phyloP scores from a whole-genome alignment of 202 grass and related monocot genomes.

The Saccharum hybrid region DNA sequence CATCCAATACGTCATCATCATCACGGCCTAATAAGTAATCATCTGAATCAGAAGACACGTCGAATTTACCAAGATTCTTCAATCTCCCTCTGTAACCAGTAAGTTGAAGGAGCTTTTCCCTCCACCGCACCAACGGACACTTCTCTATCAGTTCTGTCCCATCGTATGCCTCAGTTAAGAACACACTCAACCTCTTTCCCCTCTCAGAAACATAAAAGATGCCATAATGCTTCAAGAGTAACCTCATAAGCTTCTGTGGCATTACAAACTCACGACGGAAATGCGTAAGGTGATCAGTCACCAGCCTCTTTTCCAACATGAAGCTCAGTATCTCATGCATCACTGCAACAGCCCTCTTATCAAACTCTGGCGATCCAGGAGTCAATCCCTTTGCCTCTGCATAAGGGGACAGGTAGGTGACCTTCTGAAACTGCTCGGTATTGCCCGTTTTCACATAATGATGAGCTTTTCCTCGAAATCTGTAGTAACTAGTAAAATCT shows the following conservation, averaged over 20 bases:
- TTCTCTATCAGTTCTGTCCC: slow-evolving; percentile 70
- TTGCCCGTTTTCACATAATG: slow-evolving; percentile 59
- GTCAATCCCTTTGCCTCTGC: slow-evolving; percentile 60
- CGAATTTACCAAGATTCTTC: slow-evolving; percentile 57
- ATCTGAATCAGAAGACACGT: slow-evolving; percentile 50
- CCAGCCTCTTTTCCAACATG: slow-evolving; percentile 84
- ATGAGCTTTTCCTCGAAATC: slow-evolving; percentile 55
- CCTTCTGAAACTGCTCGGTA: slow-evolving; percentile 67
- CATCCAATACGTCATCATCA: slow-evolving; percentile 45
- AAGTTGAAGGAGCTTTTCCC: slow-evolving; percentile 77
- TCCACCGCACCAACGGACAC: slow-evolving; percentile 68
- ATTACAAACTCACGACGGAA: slow-evolving; percentile 87
- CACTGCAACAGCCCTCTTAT: slow-evolving; percentile 82
- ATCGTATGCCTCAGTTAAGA: slow-evolving; percentile 80
- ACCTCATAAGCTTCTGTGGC: slow-evolving; percentile 90
- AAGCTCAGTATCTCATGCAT: slow-evolving; percentile 89
- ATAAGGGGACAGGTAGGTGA: slow-evolving; percentile 75
- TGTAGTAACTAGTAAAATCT: slow-evolving; percentile 61
- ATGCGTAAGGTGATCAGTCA: slow-evolving; percentile 79
- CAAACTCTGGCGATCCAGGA: slow-evolving; percentile 72
- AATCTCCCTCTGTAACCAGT: slow-evolving; percentile 70
- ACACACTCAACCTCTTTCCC: slow-evolving; percentile 72
- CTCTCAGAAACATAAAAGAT: slow-evolving; percentile 87
- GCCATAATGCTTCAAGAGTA: slow-evolving; percentile 83
- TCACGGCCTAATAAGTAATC: slow-evolving; percentile 35